Evolutionary conservation across 1,284 basidiomycete genomes (phyloP), one percentile per base, ranked within the genome.

Genomic region (Ceratobasidium sp.): DNA sequence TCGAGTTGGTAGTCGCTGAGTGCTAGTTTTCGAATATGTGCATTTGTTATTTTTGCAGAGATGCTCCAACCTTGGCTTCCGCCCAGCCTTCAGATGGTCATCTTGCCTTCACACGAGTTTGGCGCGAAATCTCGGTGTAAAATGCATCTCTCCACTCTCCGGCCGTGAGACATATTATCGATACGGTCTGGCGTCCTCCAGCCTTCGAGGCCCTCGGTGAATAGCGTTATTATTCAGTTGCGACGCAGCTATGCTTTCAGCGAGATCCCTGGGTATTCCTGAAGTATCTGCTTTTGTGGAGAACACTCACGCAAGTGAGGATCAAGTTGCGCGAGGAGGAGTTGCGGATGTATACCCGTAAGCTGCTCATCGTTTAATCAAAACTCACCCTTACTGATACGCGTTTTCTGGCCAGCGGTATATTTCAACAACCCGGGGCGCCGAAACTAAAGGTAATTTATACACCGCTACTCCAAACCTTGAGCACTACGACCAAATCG

Each of bases 301-400:
- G 28, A 55, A 15, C 23, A 13, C 12, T 18, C 10, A 70, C n/a
- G 15, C 18, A 10, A 23, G 18, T n/a, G 68, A 55, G 49, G 39
- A 58, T 10, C 39, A 55, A 7, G 53, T 70, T 1, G 68, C 51
- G 2, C 53, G 51, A 33, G 68, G 68, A 13, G 68, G 68, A 12
- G 53, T 70, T 18, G 68, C 68, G 9, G 68, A 70, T 13, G 68
- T 70, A 26, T 70, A 70, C 33, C 33, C 33, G 68, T 56, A 55
- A 18, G 63, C 23, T n/a, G 18, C 55, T 56, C 23, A 23, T 23
- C 3, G 5, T 2, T 56, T 12, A 12, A 7, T 26, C 23, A 10
- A 3, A 44, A 23, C 12, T 64, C 1, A 6, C 12, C 13, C 40
- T 40, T 3, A 23, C 26, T 23, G 18, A 64, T 20, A 9, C 1